Conservation (phyloP, 305 asterid species). For the Fraxinus albicans region DNA sequence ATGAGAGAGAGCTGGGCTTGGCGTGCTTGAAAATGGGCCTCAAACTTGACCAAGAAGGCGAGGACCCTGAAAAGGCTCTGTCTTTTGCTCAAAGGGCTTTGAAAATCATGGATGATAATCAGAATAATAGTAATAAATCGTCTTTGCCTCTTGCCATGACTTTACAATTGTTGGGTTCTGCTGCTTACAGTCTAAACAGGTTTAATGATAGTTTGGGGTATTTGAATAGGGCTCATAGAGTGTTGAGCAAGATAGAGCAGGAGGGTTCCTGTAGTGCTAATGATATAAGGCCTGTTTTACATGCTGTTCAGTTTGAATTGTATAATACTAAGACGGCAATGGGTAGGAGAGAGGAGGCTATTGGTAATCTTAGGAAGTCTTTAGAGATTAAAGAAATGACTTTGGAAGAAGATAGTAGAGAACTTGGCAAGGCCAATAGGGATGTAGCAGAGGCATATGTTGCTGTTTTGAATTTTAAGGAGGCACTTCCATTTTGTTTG, state of each 20-base stretch:
- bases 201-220: constrained; percentile 86
- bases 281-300: constrained; percentile 61
- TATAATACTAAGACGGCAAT: constrained; percentile 81
- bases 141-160: constrained; percentile 85
- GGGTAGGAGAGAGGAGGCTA: constrained; percentile 93
- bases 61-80: constrained; percentile 66
- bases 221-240: constrained; percentile 79
- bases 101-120: constrained; percentile 51
- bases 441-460: constrained; percentile 84
- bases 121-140: constrained; percentile 31
- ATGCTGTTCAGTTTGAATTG: constrained; percentile 71
- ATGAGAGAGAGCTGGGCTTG: constrained; percentile 71
- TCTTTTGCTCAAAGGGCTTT: constrained; percentile 74
- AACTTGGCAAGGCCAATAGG: constrained; percentile 86
- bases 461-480: constrained; percentile 69
- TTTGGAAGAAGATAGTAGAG: constrained; percentile 64
- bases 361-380: constrained; percentile 66
- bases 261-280: constrained; percentile 41
- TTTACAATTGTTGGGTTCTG: constrained; percentile 85
- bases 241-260: constrained; percentile 50
- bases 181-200: constrained; percentile 54
- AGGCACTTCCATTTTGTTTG: constrained; percentile 72
- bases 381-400: constrained; percentile 74
- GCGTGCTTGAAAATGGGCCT: constrained; percentile 86
- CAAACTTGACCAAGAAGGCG: constrained; percentile 77